Evolutionary conservation across 1,284 basidiomycete species (phyloP).

Genomic region (Peniophora sp.): DNA sequence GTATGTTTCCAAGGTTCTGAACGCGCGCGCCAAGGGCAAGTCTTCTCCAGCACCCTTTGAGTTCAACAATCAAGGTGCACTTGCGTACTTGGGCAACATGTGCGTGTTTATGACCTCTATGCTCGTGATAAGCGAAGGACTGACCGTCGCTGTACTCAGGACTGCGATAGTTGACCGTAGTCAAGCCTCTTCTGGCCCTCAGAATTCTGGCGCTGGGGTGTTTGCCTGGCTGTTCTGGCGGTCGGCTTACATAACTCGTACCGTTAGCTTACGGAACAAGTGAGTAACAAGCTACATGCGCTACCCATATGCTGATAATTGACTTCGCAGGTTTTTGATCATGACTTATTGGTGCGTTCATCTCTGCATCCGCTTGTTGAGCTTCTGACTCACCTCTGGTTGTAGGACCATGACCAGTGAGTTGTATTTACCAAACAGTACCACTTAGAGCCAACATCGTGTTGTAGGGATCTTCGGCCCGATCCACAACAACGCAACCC

Average conservation of each 20-base stretch:
- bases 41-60: constrained; percentile 42
- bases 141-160: constrained; percentile 29
- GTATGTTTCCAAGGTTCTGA: constrained; percentile 65
- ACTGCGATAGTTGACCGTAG: constrained; percentile 70
- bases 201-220: constrained; percentile 60
- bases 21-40: constrained; percentile 44
- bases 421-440: too few relatives aligned
- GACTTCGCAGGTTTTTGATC: not conserved
- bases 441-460: too few relatives aligned
- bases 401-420: too few relatives aligned
- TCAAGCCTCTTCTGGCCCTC: constrained; percentile 41
- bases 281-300: constrained; percentile 6
- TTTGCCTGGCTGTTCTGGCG: constrained; percentile 78
- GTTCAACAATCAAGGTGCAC: constrained; percentile 66
- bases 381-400: too few relatives aligned
- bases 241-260: constrained; percentile 75
- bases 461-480: too few relatives aligned
- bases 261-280: constrained; percentile 71
- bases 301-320: too few relatives aligned
- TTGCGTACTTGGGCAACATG: constrained; percentile 80
- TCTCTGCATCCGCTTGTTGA: too few relatives aligned
- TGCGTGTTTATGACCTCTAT: constrained; percentile 20
- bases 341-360: not conserved
- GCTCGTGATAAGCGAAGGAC: not conserved
- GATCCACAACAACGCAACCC: too few relatives aligned